These are phyloP conservation scores for Triglochin maritima DNA, from an alignment of 106 monocot species.

Conservation along the genomic window DNA sequence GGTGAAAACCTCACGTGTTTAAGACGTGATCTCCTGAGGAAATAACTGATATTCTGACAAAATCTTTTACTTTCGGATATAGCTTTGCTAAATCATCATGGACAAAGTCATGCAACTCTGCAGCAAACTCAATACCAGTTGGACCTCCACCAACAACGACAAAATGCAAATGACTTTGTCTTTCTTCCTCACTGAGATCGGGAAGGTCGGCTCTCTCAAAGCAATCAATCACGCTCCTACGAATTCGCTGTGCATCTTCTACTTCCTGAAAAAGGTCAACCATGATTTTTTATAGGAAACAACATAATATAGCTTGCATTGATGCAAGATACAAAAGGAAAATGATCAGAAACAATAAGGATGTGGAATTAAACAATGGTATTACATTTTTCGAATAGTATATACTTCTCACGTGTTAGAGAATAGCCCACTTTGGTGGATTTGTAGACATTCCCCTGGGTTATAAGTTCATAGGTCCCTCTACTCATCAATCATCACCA, in stretches of 20 bases:
- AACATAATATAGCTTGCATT: too few relatives aligned
- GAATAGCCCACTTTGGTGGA: too few relatives aligned
- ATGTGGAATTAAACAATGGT: too few relatives aligned
- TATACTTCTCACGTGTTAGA: too few relatives aligned
- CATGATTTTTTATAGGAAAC: neutral
- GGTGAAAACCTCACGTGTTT: slow-evolving; percentile 47
- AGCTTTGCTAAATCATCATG: slow-evolving; percentile 57
- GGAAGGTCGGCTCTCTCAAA: slow-evolving; percentile 77
- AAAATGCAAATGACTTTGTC: slow-evolving; percentile 63
- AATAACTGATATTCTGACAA: slow-evolving; percentile 73
- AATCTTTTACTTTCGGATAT: slow-evolving; percentile 49
- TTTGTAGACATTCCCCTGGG: too few relatives aligned
- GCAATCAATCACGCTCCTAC: slow-evolving; percentile 63
- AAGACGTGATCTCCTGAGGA: slow-evolving; percentile 78
- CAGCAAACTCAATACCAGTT: slow-evolving; percentile 89
- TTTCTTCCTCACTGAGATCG: slow-evolving; percentile 57
- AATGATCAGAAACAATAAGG: too few relatives aligned
- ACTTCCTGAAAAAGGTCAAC: slow-evolving; percentile 42
- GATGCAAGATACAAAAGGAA: too few relatives aligned
- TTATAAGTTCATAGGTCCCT: too few relatives aligned
- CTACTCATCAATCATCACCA: too few relatives aligned
- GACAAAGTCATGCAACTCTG: slow-evolving; percentile 81
- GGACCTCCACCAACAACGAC: slow-evolving; percentile 84
- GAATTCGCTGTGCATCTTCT: slow-evolving; percentile 82
- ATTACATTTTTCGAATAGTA: too few relatives aligned